Base-by-base conservation (phyloP, 306 rosid genomes). In the Cajanus cajan region DNA sequence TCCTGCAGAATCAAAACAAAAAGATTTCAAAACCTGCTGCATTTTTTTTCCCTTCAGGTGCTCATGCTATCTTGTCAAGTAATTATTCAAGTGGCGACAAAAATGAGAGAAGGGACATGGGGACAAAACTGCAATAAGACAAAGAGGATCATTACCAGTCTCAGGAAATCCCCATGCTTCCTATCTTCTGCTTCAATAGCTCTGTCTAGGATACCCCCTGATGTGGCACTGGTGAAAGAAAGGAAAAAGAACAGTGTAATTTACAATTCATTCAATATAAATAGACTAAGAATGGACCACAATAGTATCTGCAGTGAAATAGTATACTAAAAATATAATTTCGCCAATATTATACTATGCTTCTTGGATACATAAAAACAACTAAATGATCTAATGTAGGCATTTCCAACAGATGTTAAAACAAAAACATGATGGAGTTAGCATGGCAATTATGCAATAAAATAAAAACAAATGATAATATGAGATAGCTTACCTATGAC, bases 191-290 rank as follows among this genome's bases (percentile, higher is more conserved):
- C 99, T 87, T 91, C 98, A 81, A 96, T 83, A 31, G 99, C 96
- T 89, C 99, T 88, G 82, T 96, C 99, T 45, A 93, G 86, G 79
- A 96, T 96, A 64, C 99, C 98, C 52, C 99, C 99, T 3, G 97
- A 84, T 34, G 98, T 89, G 69, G 99, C 97, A 88, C 99, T 95
- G 61, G 45, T 51, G 36, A 83, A 71, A 74, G 71, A 37, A 59
- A 14, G 37, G 15, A 25, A 77, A 67, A 47, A 37, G 13, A 73
- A 45, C 24, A 19, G 21, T 77, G 75, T 67, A 57, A 34, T 19
- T 66, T 65, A 55, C 51, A 22, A 69, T 70, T 68, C 76, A 58
- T 71, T 67, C 59, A 10, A 36, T 31, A 57, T 25, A 67, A 55
- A 58, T 54, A 52, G 68, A 70, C 28, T 36, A 24, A 24, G 7